Evolutionary conservation across 2,329 filamentous ascomycete species (phyloP), one percentile per base, ranked within the genome.

Genomic region (Diaporthe velutina): DNA sequence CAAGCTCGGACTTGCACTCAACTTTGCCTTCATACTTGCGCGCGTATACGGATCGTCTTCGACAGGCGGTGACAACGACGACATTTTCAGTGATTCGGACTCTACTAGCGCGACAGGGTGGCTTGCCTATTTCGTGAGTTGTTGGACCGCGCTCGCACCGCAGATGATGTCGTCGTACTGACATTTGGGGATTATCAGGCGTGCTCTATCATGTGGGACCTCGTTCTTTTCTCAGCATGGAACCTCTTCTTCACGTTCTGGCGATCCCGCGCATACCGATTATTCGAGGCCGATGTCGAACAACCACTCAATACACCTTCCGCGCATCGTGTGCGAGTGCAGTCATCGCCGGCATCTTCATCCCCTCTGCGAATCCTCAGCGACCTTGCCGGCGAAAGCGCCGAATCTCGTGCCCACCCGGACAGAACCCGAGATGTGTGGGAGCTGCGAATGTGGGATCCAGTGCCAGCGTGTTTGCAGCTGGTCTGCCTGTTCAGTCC

Each of bases 391-490:
- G 85, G 90, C 35, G 91, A 93, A 48, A 93, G 91, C 30, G 94
- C 95, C n/a, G 92, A 96, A 77, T 92, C 94, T 35, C 91, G 95
- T 81, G 93, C 95, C 38, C 94, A 98, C 83, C 95, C 96, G 0
- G 93, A 97, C 81, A 91, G 92, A 73, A 90, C 90, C 35, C 90
- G 93, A 15, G 96, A 99, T 83, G 97, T 99, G 13, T 99, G 97
- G 97, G 96, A 99, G 83, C 85, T 99, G 67, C 90, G 93, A 2
- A 89, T 98, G 9, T 99, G 97, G 97, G 96, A 98, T 82, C 97
- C 97, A 45, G 90, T 96, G 61, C 95, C 96, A 2, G 89, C 98
- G 48, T 95, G 92, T 60, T 85, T 98, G 71, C 91, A 93, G 50
- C 86, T 98, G 3, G 95, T 98, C 81, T 97, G 95, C 79, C 87